phyloP scores from a whole-genome alignment of 2,329 filamentous ascomycete species.

The Aureobasidium sp. region DNA sequence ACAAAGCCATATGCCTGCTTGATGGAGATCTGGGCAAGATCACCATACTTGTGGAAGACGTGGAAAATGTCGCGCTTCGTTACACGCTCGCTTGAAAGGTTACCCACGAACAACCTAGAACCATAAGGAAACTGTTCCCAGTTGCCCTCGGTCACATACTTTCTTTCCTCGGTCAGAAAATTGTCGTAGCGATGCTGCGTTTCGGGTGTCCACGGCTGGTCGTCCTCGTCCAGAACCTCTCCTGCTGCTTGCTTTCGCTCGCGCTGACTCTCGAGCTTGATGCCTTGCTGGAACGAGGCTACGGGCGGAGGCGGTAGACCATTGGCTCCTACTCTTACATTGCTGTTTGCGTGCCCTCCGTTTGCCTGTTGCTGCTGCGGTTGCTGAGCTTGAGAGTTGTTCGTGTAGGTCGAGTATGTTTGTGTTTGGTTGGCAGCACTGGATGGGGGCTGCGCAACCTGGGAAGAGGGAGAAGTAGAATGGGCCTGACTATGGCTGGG shows the following conservation, averaged over 20 bases:
- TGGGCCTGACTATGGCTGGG: conserved; percentile 24
- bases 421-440: conserved; percentile 41
- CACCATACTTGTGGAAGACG: conserved; percentile 77
- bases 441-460: conserved; percentile 24
- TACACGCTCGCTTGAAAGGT: conserved; percentile 85
- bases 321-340: conserved; percentile 15
- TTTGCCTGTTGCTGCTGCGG: conserved; percentile 22
- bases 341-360: neutral
- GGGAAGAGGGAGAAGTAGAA: conserved; percentile 26
- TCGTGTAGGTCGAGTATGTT: neutral
- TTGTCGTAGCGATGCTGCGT: conserved; percentile 63
- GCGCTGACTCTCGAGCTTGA: conserved; percentile 23
- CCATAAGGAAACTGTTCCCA: conserved; percentile 76
- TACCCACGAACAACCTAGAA: conserved; percentile 77
- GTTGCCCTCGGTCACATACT: conserved; percentile 68
- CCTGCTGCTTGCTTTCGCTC: conserved; percentile 26
- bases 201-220: conserved; percentile 48
- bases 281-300: conserved; percentile 19
- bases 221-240: conserved; percentile 35
- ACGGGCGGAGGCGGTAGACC: conserved; percentile 20
- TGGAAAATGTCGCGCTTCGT: conserved; percentile 92
- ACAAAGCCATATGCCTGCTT: conserved; percentile 97
- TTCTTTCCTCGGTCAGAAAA: conserved; percentile 66
- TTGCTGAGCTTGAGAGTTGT: neutral
- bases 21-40: conserved; percentile 87